Base-by-base conservation (phyloP, 2,329 filamentous ascomycete genomes). In the Dothideomycetidae sp. region DNA sequence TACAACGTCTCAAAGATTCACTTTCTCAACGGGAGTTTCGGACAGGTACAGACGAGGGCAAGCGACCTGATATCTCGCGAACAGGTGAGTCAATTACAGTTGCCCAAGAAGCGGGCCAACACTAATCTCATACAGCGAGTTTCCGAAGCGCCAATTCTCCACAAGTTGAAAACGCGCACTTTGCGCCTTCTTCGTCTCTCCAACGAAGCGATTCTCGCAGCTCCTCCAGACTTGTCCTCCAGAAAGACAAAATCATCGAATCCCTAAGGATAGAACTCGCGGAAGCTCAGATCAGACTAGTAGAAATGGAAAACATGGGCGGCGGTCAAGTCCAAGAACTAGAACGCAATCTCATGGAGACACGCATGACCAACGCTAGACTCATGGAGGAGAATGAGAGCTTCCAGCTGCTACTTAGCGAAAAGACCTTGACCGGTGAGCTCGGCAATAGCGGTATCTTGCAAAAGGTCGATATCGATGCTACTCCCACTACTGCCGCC, bases 331-430 rank as follows among this genome's bases (percentile, higher is more conserved):
- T 93, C 53, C 81, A 83, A 47, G 84, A 93, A 58, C 72, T 96
- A n/a, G 86, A 96, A 61, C 79, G 81, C 50, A 74, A 82, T 46
- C 71, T 96, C 36, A 76, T 94, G 61, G 88, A 96, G 54, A 79
- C 84, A 28, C 83, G 86, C 51, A 90, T 96, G 80, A 81, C 85
- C 48, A 98, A 96, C 54, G 90, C 90, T 40, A 75, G 86, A 31
- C 67, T 98, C 45, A 90, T 94, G 81, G 90, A 98, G 61, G 90
- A 98, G 59, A 96, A 96, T 52, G 90, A 98, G 61, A 93, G 85
- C 61, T 98, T 93, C 60, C 88, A 96, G 60, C 71, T 96, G 26
- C 74, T 98, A 12, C 74, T 98, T 15, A 84, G 85, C 53, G 86
- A 96, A 59, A 88, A 85, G 67, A 96, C 90, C 1, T 71, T 98